Conservation (phyloP, 495 filamentous ascomycete genomes). For the Amniculicola lignicola region DNA sequence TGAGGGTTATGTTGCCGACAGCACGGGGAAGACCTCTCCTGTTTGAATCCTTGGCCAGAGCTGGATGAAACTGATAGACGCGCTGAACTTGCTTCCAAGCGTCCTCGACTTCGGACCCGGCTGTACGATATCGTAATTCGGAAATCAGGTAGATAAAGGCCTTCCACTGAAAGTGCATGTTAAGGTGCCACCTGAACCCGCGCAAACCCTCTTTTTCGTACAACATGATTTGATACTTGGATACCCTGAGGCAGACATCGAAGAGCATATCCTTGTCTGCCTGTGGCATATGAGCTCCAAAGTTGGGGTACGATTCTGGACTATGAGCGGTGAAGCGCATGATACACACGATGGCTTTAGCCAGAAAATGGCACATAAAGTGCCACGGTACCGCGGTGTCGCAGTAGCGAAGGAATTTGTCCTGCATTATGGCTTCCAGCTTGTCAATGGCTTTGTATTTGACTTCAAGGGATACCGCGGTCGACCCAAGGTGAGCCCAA, state of each 20-base stretch:
- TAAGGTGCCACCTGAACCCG: conserved; percentile 30
- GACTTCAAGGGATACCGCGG: conserved; percentile 44
- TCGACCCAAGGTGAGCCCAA: conserved; percentile 40
- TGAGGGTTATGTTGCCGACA: conserved; percentile 26
- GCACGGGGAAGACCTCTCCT: conserved; percentile 22
- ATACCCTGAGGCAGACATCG: conserved; percentile 19
- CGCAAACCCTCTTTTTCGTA: conserved; percentile 17
- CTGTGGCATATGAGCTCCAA: conserved; percentile 26
- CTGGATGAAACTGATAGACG: conserved; percentile 27
- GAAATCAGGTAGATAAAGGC: conserved; percentile 27
- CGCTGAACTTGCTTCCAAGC: conserved; percentile 25
- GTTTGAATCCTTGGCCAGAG: conserved; percentile 7
- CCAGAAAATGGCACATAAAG: conserved; percentile 41
- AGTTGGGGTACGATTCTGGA: not conserved
- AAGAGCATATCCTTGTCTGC: conserved; percentile 28
- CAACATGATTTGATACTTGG: conserved; percentile 13
- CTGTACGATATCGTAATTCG: conserved; percentile 18
- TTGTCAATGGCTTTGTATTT: conserved; percentile 49
- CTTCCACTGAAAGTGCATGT: conserved; percentile 33
- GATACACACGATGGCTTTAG: conserved; percentile 21
- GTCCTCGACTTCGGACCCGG: conserved; percentile 7
- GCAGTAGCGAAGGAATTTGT: conserved; percentile 54
- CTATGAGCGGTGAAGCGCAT: conserved; percentile 32
- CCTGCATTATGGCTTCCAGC: conserved; percentile 45
- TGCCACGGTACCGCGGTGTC: conserved; percentile 63